phyloP scores from a whole-genome alignment of 176 grass and related monocot genomes.

The Typha latifolia region DNA sequence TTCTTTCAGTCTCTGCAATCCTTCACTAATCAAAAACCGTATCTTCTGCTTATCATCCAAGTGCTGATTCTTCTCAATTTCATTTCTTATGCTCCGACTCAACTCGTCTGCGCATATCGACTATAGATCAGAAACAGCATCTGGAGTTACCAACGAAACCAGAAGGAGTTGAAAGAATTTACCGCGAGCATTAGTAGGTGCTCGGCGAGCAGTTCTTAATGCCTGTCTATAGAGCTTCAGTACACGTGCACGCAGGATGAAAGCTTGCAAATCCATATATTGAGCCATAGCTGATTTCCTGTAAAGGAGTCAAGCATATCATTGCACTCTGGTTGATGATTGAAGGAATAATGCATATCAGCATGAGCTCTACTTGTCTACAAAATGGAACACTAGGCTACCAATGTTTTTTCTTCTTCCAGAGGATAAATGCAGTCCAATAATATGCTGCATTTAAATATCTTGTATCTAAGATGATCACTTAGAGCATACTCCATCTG shows the following conservation, averaged over 20 bases:
- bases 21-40: constrained; percentile 75
- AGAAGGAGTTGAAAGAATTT: constrained; percentile 5
- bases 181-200: constrained; percentile 55
- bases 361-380: not conserved
- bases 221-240: constrained; percentile 78
- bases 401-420: not conserved
- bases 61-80: constrained; percentile 74
- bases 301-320: constrained; percentile 8
- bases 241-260: constrained; percentile 58
- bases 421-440: too few relatives aligned
- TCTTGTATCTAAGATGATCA: too few relatives aligned
- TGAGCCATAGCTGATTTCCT: constrained; percentile 30
- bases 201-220: constrained; percentile 36
- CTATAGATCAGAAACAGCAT: constrained; percentile 4
- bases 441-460: too few relatives aligned
- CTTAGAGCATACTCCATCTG: too few relatives aligned
- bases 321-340: not conserved
- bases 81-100: constrained; percentile 51
- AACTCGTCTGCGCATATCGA: constrained; percentile 50
- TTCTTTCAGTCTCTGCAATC: constrained; percentile 64
- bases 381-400: not conserved
- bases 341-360: constrained; percentile 8
- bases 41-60: constrained; percentile 83
- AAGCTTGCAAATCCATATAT: constrained; percentile 64
- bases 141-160: not conserved